Evolutionary conservation across 768 basidiomycete species (phyloP).

Genomic region (Plicaturopsis crispa): DNA sequence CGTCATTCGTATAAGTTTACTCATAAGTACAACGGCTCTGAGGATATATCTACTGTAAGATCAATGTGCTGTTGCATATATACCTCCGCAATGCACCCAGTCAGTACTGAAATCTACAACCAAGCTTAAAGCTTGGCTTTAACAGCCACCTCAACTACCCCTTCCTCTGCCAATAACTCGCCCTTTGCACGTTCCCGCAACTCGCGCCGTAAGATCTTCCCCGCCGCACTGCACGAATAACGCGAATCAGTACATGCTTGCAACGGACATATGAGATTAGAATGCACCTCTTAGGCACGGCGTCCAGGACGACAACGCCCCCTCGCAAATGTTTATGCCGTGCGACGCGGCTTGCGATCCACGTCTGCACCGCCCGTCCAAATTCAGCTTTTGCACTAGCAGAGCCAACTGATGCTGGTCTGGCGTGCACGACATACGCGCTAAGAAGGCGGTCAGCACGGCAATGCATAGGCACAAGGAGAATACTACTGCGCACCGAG

Average conservation of each 20-base stretch:
- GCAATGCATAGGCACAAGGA: background rate
- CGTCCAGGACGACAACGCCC: conserved; percentile 17
- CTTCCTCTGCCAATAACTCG: too few relatives aligned
- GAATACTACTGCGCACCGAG: conserved; percentile 36
- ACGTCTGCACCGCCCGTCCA: conserved; percentile 43
- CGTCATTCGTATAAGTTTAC: too few relatives aligned
- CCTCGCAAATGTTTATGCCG: conserved; percentile 76
- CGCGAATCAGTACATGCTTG: too few relatives aligned
- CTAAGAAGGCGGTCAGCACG: conserved; percentile 19
- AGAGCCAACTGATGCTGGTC: conserved; percentile 26
- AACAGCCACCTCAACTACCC: background rate
- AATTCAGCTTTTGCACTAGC: conserved; percentile 34
- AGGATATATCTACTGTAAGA: too few relatives aligned
- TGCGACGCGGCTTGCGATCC: conserved; percentile 65
- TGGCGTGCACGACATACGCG: conserved; percentile 55
- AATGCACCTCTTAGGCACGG: background rate
- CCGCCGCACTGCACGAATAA: conserved; percentile 51
- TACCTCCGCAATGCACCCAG: too few relatives aligned
- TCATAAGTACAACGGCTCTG: too few relatives aligned
- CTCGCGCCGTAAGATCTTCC: conserved; percentile 81
- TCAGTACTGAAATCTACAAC: too few relatives aligned
- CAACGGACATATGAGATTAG: too few relatives aligned
- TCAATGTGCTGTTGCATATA: too few relatives aligned
- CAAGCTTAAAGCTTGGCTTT: background rate
- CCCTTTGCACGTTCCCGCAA: conserved; percentile 60